Evolutionary conservation across 305 asterid species (phyloP).

Genomic region (Solanum hybrid): DNA sequence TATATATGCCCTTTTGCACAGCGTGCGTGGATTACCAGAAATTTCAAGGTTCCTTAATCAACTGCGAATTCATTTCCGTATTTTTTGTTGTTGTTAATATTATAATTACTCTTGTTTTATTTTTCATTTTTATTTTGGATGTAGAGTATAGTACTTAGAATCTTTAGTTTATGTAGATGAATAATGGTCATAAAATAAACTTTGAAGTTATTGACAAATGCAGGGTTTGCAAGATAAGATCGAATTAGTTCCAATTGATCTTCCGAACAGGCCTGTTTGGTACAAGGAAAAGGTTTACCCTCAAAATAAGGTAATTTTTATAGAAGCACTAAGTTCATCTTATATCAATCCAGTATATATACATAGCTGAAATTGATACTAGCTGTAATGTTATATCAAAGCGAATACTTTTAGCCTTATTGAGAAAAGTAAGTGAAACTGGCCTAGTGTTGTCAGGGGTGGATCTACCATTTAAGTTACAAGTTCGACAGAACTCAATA

Average conservation of each 20-base stretch:
- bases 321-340: background rate
- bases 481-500: background rate
- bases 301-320: constrained; percentile 50
- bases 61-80: background rate
- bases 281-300: constrained; percentile 85
- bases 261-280: constrained; percentile 68
- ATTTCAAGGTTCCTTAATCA: constrained; percentile 46
- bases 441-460: background rate
- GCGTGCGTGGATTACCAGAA: constrained; percentile 70
- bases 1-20: constrained; percentile 68
- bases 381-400: background rate
- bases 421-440: background rate
- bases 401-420: background rate
- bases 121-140: background rate
- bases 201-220: background rate
- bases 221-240: constrained; percentile 74
- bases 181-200: background rate
- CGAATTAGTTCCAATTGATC: constrained; percentile 61
- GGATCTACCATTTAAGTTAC: background rate
- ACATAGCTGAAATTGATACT: background rate
- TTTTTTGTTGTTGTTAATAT: background rate
- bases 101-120: background rate
- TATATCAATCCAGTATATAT: background rate
- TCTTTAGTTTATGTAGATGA: background rate
- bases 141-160: background rate